Evolutionary conservation across 106 monocot species (phyloP), one percentile per base, ranked within the genome.

Genomic region (Acorus gramineus): DNA sequence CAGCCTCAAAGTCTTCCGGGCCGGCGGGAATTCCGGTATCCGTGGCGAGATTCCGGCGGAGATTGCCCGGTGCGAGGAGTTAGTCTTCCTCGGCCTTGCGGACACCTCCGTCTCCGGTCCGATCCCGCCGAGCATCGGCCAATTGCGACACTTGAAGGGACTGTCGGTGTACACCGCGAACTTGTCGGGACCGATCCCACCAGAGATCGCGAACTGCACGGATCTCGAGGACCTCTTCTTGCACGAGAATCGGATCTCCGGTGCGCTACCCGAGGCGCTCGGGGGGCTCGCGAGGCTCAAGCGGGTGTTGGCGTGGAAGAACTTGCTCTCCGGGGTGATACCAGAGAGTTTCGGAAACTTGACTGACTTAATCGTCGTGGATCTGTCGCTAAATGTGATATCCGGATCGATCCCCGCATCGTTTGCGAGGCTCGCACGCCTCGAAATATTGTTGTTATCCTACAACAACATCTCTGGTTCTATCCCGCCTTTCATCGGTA

Each of bases 381-480:
- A 65, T 59, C 43, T 65, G 2, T 73, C 73, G 14, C 47, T 73
- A 51, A 73, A 73, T 59, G 49, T 28, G 11, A 28, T 73, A 2
- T 28, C 51, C 5, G 65, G 73, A 13, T 64, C 43, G 28, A 59
- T 73, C 45, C 73, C 73, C 43, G 5, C 49, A 4, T 65, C 65
- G 5, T 50, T 73, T 8, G 42, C 51, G 28, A 58, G 46, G 4
- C 47, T 73, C 44, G 12, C 46, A 4, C 2, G 7, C 5, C 44
- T 73, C 11, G 56, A 65, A 51, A 65, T 55, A n/a, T 51, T 73
- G 6, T 47, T 73, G 56, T 58, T 73, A 8, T 65, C 58, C 7
- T 46, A 65, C 11, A 73, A 73, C 65, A 73, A 73, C 58, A 73
- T 65, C 9, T 65, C 73, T 1, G 73, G 73, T 12, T 3, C 12